phyloP scores from a whole-genome alignment of 306 rosid species.

The Rubus parviflorus region DNA sequence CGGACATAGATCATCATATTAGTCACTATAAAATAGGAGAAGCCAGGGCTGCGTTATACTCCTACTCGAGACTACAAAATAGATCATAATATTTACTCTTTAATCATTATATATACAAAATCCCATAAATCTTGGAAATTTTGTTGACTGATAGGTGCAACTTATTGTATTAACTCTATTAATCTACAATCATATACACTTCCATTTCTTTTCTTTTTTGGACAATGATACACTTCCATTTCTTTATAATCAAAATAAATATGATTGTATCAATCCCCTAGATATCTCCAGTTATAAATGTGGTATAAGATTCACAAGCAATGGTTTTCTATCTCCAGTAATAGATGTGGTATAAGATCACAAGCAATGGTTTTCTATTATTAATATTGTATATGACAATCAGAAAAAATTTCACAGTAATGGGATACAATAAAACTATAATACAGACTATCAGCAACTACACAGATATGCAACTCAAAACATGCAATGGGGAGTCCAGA shows the following conservation, averaged over 20 bases:
- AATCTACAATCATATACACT: too few species aligned
- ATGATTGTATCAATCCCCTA: background rate
- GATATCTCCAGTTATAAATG: background rate
- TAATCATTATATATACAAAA: too few species aligned
- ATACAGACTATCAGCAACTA: constrained; percentile 31
- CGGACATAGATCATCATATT: background rate
- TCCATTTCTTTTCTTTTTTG: too few species aligned
- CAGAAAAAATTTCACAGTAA: constrained; percentile 20
- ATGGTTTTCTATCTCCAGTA: constrained; percentile 12
- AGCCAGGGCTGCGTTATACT: too few species aligned
- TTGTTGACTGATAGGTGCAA: too few species aligned
- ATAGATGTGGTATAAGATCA: background rate
- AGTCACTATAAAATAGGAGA: background rate
- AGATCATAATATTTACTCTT: too few species aligned
- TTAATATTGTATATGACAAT: constrained; percentile 28
- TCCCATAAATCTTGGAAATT: too few species aligned
- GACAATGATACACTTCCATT: too few species aligned
- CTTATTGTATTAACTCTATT: too few species aligned
- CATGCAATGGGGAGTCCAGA: constrained; percentile 32
- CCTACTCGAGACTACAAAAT: too few species aligned
- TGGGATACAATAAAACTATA: constrained; percentile 13
- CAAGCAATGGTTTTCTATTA: constrained; percentile 22
- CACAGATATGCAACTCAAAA: constrained; percentile 36
- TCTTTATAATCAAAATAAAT: too few species aligned
- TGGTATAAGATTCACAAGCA: constrained; percentile 11